Conservation (phyloP, 2,329 filamentous ascomycete species). For the Trichoderma aggressivum region DNA sequence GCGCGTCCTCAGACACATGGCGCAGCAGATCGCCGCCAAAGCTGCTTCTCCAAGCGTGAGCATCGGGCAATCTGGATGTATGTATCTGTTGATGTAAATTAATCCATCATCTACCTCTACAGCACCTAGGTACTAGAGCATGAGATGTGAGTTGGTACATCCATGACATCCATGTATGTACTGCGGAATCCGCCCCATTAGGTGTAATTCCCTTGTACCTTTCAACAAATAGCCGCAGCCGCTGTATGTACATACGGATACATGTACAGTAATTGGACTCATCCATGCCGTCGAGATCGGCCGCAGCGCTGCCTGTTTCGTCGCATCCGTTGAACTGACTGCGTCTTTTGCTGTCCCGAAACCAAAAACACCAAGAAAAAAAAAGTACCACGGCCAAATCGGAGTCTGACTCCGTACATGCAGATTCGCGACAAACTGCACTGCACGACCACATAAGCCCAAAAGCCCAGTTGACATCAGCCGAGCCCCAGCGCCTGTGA, state of each 20-base stretch:
- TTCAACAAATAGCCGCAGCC: slow-evolving; percentile 8
- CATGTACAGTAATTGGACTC: no score
- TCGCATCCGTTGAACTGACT: neutral
- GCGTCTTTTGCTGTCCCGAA: neutral
- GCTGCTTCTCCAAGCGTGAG: neutral
- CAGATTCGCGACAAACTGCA: neutral
- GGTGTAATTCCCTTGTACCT: neutral
- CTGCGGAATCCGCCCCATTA: neutral
- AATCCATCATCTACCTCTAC: neutral
- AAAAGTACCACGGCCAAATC: neutral
- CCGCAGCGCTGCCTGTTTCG: slow-evolving; percentile 3
- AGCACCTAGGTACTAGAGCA: no score
- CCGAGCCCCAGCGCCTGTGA: neutral
- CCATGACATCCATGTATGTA: neutral
- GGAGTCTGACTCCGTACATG: neutral
- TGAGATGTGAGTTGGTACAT: neutral
- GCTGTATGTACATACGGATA: neutral
- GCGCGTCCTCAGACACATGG: neutral
- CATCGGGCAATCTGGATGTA: neutral
- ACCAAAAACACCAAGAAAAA: neutral
- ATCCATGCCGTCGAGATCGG: neutral
- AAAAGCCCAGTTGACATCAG: slow-evolving; percentile 1
- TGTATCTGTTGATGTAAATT: neutral
- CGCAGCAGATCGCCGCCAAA: neutral
- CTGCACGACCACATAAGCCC: neutral